Conservation (phyloP, 2,329 filamentous ascomycete species). For the Cylindrodendrum hubeiense region DNA sequence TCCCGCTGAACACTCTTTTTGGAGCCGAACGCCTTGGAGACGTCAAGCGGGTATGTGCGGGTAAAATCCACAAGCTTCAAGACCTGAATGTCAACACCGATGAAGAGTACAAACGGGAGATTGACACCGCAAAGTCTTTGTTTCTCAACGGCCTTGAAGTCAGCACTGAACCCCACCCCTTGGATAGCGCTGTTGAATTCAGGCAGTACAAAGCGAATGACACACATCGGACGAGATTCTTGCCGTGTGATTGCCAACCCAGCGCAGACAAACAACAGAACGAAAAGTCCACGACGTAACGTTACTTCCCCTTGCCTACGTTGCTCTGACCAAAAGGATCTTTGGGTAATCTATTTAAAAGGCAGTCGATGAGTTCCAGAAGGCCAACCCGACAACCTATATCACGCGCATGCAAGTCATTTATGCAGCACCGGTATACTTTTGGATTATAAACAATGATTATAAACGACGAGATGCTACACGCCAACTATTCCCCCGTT, state of each 20-base stretch:
- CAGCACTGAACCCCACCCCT: background rate
- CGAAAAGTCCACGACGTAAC: background rate
- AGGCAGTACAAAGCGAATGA: background rate
- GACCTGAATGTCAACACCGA: background rate
- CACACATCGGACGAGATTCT: background rate
- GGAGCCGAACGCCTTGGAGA: background rate
- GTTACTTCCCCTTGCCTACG: background rate
- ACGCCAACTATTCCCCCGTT: background rate
- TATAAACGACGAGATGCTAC: background rate
- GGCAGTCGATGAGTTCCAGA: background rate
- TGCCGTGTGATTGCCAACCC: background rate
- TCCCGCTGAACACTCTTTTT: background rate
- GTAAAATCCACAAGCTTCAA: background rate
- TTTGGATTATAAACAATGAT: background rate
- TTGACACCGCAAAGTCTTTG: background rate
- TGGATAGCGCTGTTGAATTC: background rate
- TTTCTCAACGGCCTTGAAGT: background rate
- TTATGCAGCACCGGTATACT: background rate
- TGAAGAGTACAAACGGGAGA: background rate
- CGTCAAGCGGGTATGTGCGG: background rate
- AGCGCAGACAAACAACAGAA: background rate
- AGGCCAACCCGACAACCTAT: background rate
- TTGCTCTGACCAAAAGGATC: background rate
- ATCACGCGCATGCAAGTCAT: slow-evolving; percentile 4
- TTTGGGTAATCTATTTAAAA: background rate